Evolutionary conservation across 2,329 filamentous ascomycete species (phyloP), one percentile per base, ranked within the genome.

Genomic region (Neofusicoccum sp.): DNA sequence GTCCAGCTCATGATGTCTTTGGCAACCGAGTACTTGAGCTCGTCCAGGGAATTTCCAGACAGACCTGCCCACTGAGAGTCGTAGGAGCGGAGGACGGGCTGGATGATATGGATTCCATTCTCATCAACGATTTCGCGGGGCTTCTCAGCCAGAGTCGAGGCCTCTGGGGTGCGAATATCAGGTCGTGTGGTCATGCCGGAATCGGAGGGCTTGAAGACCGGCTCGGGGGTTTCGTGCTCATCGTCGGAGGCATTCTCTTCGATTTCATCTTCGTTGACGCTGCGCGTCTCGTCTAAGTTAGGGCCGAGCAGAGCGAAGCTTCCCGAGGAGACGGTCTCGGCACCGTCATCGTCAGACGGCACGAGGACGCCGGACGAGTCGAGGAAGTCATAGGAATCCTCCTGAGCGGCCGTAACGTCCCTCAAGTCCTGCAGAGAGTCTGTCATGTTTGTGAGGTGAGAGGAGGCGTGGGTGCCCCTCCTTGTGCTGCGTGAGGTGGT

Each of bases 181-280:
- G 59, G 49, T 6, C 59, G 41, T 9, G 59, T 51, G 34, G 59
- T 61, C 2, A 56, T 45, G 28, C 51, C 51, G 5, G 43, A 49
- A 43, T 61, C 59, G 3, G 59, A 61, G n/a, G 59, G 59, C 30
- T 61, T 41, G n/a, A 61, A 61, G n/a, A 57, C 43, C 6, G 59
- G 59, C 43, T 61, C 59, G 2, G 31, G 28, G 12, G 31, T 31
- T n/a, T 61, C 59, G 8, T 47, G 30, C 43, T 61, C 59, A 16
- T 56, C 51, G 11, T 53, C 58, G n/a, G 48, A 60, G 14, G 40
- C 8, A 5, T 16, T 12, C 3, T 54, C 48, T 2, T 60, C 58
- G 16, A 28, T 24, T 30, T 60, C 48, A 24, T 47, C 53, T 24
- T 31, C 49, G 11, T 38, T 48, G 14, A 61, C 59, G 34, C 59